Conservation (phyloP, 148 eudicot genomes). For the Arctostaphylos glauca region DNA sequence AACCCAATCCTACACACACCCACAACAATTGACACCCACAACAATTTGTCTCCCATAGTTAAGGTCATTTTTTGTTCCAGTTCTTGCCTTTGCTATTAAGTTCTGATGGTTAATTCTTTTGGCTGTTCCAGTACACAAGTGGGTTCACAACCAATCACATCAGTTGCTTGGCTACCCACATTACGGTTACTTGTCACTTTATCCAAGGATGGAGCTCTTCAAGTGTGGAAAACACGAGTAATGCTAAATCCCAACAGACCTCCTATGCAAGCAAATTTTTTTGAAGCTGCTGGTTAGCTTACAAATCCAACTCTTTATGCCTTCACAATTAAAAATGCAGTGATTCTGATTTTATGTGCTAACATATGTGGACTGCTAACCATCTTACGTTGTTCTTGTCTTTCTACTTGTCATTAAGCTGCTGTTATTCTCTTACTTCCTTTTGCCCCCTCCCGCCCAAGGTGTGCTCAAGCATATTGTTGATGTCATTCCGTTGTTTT, state of each 20-base stretch:
- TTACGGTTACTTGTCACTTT: slow-evolving; percentile 73
- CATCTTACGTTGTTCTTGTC: background rate
- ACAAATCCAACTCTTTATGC: slow-evolving; percentile 9
- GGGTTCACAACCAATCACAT: slow-evolving; percentile 94
- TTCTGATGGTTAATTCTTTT: slow-evolving; percentile 14
- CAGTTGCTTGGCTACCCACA: slow-evolving; percentile 85
- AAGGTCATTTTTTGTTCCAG: background rate
- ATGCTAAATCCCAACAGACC: slow-evolving; percentile 72
- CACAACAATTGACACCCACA: too few species aligned
- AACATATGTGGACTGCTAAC: background rate
- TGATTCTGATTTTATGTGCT: slow-evolving; percentile 6
- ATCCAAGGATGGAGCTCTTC: slow-evolving; percentile 86
- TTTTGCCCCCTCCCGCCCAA: background rate
- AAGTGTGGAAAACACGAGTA: slow-evolving; percentile 92
- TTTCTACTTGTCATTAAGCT: background rate
- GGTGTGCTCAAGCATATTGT: background rate
- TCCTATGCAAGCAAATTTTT: slow-evolving; percentile 83
- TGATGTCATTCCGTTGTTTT: slow-evolving; percentile 3
- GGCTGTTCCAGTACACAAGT: slow-evolving; percentile 73
- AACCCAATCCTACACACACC: background rate
- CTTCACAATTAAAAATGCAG: background rate
- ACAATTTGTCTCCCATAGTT: background rate
- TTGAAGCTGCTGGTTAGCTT: slow-evolving; percentile 92
- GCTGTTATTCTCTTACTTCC: slow-evolving; percentile 4
- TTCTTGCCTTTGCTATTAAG: slow-evolving; percentile 9